Percentiles rank a stretch among this genome's conserved stretches.
Evolutionary conservation across 805 yeast genomes (phyloP).

Genomic region (Wickerhamomyces hampshirensis): DNA sequence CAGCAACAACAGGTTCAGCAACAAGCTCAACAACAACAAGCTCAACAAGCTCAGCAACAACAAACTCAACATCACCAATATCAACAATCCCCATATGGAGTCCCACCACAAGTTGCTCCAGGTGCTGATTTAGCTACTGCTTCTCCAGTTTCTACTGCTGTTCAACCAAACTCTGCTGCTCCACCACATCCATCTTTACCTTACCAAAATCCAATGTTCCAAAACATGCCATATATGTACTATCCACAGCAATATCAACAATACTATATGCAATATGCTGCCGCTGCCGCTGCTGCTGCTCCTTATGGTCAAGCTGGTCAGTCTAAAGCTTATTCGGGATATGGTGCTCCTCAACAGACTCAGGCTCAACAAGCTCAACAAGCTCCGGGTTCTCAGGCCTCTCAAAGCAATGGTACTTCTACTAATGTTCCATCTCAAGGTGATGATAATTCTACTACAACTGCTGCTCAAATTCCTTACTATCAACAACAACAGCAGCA

Average conservation of each 20-base stretch:
- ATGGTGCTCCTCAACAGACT: slow-evolving; percentile 12
- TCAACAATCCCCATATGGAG: slow-evolving; percentile 24
- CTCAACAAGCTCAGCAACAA: slow-evolving; percentile 15
- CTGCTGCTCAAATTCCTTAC: slow-evolving; percentile 24
- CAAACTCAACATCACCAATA: slow-evolving; percentile 23
- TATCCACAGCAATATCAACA: slow-evolving; percentile 18
- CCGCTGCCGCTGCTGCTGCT: slow-evolving; percentile 2
- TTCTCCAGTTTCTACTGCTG: slow-evolving; percentile 25
- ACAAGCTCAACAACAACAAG: slow-evolving; percentile 12
- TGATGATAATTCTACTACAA: slow-evolving; percentile 13
- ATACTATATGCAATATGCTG: slow-evolving; percentile 14
- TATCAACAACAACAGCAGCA: slow-evolving; percentile 23
- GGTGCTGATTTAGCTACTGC: slow-evolving; percentile 18
- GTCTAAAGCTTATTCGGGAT: slow-evolving; percentile 4
- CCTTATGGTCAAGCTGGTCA: not conserved
- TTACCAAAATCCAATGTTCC: slow-evolving; percentile 20
- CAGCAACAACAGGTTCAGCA: slow-evolving; percentile 13
- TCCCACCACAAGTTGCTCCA: slow-evolving; percentile 22
- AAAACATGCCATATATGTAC: slow-evolving; percentile 24
- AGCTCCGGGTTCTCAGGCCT: slow-evolving; percentile 5
- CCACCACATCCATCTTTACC: slow-evolving; percentile 23
- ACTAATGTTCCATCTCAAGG: slow-evolving; percentile 11
- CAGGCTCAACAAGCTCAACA: slow-evolving; percentile 9
- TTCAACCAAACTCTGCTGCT: slow-evolving; percentile 22
- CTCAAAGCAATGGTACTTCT: slow-evolving; percentile 11